Conservation (phyloP, 768 basidiomycete genomes). For the Collybia nuda region DNA sequence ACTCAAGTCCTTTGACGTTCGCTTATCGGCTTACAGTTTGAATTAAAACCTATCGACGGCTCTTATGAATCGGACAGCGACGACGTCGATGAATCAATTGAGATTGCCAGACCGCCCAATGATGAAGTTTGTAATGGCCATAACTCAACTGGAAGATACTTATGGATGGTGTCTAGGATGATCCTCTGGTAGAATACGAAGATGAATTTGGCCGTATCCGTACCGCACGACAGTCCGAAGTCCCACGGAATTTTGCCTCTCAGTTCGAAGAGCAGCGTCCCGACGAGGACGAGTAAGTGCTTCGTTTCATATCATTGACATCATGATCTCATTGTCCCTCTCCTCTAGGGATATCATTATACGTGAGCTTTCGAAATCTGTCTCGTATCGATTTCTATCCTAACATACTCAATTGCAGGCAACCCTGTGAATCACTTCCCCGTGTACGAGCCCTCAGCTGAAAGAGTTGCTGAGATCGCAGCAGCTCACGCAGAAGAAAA, state of each 20-base stretch:
- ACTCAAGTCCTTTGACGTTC: not conserved
- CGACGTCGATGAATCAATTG: constrained; percentile 77
- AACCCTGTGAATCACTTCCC: constrained; percentile 88
- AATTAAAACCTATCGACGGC: constrained; percentile 49
- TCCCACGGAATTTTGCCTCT: constrained; percentile 65
- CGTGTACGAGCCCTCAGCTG: constrained; percentile 80
- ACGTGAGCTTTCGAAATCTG: constrained; percentile 31
- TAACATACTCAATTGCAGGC: constrained; percentile 37
- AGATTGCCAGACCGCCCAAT: constrained; percentile 47
- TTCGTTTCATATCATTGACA: constrained; percentile 4
- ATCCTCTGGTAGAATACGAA: constrained; percentile 82
- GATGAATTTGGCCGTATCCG: constrained; percentile 86
- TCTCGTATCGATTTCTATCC: not conserved
- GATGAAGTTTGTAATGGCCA: constrained; percentile 35
- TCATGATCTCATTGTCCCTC: constrained; percentile 5
- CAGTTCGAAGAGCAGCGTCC: constrained; percentile 38
- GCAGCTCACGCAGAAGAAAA: constrained; percentile 69
- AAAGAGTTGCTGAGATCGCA: constrained; percentile 73
- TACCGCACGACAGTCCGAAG: constrained; percentile 68
- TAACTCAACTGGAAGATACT: not conserved
- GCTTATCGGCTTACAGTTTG: constrained; percentile 49
- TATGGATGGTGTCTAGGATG: constrained; percentile 41
- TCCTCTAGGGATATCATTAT: constrained; percentile 56
- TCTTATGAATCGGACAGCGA: constrained; percentile 69
- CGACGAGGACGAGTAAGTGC: constrained; percentile 60